These are phyloP conservation scores for Kuraishia ogatae DNA, from an alignment of 805 yeast species.

Conservation along the genomic window DNA sequence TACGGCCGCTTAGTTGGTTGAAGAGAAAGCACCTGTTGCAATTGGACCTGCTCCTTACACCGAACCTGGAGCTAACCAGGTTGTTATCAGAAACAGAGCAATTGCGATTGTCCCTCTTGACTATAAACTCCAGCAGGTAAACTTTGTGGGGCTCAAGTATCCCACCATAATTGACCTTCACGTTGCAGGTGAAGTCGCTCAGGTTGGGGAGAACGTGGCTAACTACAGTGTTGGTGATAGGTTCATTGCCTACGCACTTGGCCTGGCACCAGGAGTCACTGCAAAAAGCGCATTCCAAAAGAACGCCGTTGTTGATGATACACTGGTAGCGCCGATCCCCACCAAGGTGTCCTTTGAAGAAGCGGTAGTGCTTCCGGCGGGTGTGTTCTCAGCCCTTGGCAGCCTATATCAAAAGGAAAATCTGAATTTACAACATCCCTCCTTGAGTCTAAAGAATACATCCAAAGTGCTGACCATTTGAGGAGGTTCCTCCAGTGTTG, in stretches of 20 bases:
- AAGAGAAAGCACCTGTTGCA: background rate
- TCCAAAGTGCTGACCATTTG: conserved; percentile 5
- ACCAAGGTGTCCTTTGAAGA: background rate
- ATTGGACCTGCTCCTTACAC: background rate
- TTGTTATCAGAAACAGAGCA: background rate
- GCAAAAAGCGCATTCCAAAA: conserved; percentile 6
- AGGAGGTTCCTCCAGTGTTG: conserved; percentile 9
- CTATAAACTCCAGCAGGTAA: background rate
- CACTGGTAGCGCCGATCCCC: background rate
- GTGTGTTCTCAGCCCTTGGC: conserved; percentile 2
- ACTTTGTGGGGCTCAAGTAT: background rate
- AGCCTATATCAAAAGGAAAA: conserved; percentile 1
- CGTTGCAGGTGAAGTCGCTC: conserved; percentile 6
- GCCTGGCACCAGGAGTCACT: background rate
- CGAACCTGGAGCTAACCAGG: background rate
- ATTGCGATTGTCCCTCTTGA: background rate
- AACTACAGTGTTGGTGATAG: conserved; percentile 7
- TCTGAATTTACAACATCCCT: conserved; percentile 1
- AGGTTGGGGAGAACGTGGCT: conserved; percentile 6
- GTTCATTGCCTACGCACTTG: conserved; percentile 2
- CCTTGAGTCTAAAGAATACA: background rate
- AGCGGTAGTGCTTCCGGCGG: conserved; percentile 1
- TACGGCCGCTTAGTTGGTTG: background rate
- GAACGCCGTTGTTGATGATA: conserved; percentile 2
- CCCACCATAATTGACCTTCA: conserved; percentile 11